Percentiles rank a stretch among this genome's conserved stretches.
phyloP scores from a whole-genome alignment of 139 green algal genomes.

The Tetraselmis chui region DNA sequence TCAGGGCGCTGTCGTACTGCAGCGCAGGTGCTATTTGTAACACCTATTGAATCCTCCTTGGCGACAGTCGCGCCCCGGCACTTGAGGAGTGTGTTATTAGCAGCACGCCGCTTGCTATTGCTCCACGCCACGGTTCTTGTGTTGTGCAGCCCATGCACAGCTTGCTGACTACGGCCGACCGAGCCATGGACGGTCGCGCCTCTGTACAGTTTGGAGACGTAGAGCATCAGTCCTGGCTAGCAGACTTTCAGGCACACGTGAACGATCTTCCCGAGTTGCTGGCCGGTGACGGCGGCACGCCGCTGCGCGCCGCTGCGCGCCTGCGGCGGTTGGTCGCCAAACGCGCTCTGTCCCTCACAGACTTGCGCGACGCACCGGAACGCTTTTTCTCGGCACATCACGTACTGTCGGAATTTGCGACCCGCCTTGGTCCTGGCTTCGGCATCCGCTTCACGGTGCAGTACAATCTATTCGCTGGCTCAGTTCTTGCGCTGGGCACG shows the following conservation, averaged over 20 bases:
- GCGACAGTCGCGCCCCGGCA: no score
- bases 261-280: not conserved
- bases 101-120: no score
- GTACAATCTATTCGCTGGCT: constrained; percentile 29
- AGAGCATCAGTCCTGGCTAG: not conserved
- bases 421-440: constrained; percentile 13
- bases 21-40: no score
- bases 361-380: not conserved
- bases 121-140: no score
- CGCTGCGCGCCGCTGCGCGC: no score
- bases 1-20: no score
- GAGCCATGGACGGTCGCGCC: no score
- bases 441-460: constrained; percentile 34
- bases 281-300: not conserved
- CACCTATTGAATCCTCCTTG: no score
- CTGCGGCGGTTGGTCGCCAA: not conserved
- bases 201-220: no score
- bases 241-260: not conserved
- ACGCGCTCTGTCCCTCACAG: not conserved
- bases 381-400: constrained; percentile 1
- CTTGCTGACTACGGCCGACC: no score
- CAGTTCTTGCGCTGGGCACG: constrained; percentile 17
- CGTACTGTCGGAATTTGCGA: constrained; percentile 3
- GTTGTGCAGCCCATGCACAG: no score
- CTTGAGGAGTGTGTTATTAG: no score